A percentile compares a stretch with the other conserved stretches of the same genome.
Conservation (phyloP, 805 yeast species). For the Kurtzmaniella cleridarum region DNA sequence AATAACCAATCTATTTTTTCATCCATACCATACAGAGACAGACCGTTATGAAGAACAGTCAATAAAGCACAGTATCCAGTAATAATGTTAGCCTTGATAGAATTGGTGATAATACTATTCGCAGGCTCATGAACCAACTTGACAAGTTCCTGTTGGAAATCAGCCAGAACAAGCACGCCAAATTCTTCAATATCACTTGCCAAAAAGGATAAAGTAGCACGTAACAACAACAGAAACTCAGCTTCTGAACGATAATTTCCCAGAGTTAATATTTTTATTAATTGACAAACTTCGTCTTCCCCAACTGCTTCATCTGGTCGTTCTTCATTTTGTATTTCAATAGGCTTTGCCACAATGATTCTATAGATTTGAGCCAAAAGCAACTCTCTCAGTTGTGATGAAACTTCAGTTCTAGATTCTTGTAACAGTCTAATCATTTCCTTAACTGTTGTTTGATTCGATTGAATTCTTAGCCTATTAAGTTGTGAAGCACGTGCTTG, state of each 20-base stretch:
- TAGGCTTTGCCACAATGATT: conserved; percentile 39
- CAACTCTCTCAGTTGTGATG: conserved; percentile 43
- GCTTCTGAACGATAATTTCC: conserved; percentile 30
- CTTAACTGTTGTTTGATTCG: conserved; percentile 32
- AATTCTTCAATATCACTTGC: conserved; percentile 50
- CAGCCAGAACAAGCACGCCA: conserved; percentile 30
- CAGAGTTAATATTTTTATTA: conserved; percentile 27
- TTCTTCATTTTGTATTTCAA: conserved; percentile 30
- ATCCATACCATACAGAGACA: conserved; percentile 47
- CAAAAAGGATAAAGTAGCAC: conserved; percentile 38
- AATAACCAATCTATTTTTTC: conserved; percentile 38
- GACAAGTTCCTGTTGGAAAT: conserved; percentile 21
- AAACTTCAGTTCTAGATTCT: conserved; percentile 38
- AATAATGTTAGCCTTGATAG: conserved; percentile 32
- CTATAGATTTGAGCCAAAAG: conserved; percentile 47
- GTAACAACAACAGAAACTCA: conserved; percentile 37
- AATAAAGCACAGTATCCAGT: conserved; percentile 35
- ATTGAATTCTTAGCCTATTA: conserved; percentile 31
- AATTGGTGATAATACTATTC: conserved; percentile 26
- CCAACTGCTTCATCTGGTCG: conserved; percentile 31
- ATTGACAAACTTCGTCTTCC: conserved; percentile 28
- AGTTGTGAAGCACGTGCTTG: conserved; percentile 25
- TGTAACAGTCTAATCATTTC: conserved; percentile 42
- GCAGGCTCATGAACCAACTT: conserved; percentile 30
- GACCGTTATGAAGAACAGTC: conserved; percentile 41